These are phyloP conservation scores for Fusarium sp. DNA, from an alignment of 2,329 filamentous ascomycete genomes.

Conservation along the genomic window DNA sequence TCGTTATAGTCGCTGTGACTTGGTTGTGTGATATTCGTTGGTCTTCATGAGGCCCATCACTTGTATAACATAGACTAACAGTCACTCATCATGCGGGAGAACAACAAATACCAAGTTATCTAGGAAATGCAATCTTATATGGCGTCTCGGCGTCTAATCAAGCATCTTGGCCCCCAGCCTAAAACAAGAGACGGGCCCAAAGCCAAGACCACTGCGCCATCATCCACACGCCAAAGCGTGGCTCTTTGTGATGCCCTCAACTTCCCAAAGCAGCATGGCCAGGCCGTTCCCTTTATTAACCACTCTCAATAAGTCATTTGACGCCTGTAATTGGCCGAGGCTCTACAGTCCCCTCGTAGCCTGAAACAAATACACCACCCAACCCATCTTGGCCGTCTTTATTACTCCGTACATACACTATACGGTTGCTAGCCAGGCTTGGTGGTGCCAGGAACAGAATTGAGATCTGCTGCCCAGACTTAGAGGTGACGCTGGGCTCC, in stretches of 20 bases:
- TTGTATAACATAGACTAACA: background rate
- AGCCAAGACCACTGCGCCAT: conserved; percentile 26
- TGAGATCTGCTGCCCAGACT: conserved; percentile 33
- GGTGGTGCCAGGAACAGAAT: conserved; percentile 26
- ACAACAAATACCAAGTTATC: too few species aligned
- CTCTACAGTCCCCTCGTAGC: background rate
- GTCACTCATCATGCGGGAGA: background rate
- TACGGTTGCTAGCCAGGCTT: background rate
- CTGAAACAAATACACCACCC: conserved; percentile 33
- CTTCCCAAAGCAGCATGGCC: conserved; percentile 10
- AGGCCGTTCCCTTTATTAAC: conserved; percentile 7
- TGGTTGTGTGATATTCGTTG: background rate
- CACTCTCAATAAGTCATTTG: conserved; percentile 14
- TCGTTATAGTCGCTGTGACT: background rate
- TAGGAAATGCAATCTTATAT: conserved; percentile 9
- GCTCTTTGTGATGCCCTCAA: conserved; percentile 24
- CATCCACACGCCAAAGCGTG: conserved; percentile 22
- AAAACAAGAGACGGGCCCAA: background rate
- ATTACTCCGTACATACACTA: background rate
- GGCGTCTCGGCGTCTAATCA: conserved; percentile 17
- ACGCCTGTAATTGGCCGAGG: conserved; percentile 16
- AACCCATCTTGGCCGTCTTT: background rate
- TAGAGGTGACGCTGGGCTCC: conserved; percentile 17
- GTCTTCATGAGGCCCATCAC: background rate
- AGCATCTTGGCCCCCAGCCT: conserved; percentile 27